These are phyloP conservation scores for Populus tremula DNA, from an alignment of 345 rosid genomes.

Conservation along the genomic window DNA sequence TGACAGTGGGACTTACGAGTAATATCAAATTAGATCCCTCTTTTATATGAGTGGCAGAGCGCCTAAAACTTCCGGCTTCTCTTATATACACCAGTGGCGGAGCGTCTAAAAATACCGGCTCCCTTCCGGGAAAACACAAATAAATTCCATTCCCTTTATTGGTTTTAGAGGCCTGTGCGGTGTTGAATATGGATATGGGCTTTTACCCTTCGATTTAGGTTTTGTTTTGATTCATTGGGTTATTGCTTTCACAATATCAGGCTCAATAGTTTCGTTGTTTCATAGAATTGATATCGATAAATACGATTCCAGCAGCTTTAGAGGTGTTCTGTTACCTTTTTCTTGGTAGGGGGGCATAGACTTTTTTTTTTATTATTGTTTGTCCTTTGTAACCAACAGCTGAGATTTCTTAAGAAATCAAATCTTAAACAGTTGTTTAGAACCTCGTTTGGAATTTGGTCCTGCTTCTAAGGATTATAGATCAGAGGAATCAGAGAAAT, in stretches of 20 bases:
- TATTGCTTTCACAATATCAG: neutral
- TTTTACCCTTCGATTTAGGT: no score
- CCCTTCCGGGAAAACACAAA: no score
- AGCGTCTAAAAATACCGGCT: no score
- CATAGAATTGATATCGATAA: neutral
- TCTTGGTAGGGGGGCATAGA: neutral
- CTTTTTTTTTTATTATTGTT: no score
- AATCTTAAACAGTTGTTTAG: no score
- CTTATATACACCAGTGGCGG: no score
- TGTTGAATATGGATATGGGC: neutral
- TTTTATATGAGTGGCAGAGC: neutral
- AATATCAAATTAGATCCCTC: neutral
- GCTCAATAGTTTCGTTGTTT: neutral
- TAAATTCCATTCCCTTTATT: neutral
- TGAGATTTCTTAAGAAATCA: neutral
- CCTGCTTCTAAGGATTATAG: no score
- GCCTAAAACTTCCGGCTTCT: neutral
- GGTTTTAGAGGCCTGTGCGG: neutral
- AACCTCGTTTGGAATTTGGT: no score
- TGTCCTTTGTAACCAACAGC: neutral
- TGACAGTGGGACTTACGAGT: no score
- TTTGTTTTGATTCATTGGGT: neutral
- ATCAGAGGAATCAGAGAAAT: neutral
- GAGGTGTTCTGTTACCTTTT: neutral
- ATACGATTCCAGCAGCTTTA: neutral